Base-by-base conservation (phyloP, 1,284 basidiomycete species). In the Cryptococcus sp. region DNA sequence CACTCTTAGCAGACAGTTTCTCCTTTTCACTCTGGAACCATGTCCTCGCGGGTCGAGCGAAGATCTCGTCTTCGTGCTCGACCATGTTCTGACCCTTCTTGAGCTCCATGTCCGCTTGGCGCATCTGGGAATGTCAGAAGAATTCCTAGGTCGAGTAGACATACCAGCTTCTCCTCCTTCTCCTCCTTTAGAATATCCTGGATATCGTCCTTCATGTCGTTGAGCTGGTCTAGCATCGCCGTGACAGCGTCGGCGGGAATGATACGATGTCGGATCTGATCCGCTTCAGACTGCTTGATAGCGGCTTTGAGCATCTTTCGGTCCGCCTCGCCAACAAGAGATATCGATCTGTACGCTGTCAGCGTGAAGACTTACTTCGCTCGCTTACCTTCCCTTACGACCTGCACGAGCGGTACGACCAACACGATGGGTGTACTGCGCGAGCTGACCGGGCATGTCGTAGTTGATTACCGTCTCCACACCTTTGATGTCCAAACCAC, bases 401-500 rank as follows among this genome's bases (percentile, higher is more conserved):
- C 95, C 94, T 3, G 95, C 95, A 78, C 95, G 88, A 20, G 95
- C 95, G 40, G 95, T 99, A 77, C 95, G 86, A 68, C 95, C 95
- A 23, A 98, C 94, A 60, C 95, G 89, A 78, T 99, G 95, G 40
- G 97, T 83, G 80, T 99, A 99, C 71, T 94, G 92, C 13, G 92
- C 87, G 44, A 97, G 83, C 72, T 95, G 91, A 19, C 86, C 85
- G 3, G 95, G 94, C 94, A 98, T 96, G 78, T 98, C 94, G 75
- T 93, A 97, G 78, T 98, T 98, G 75, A 97, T 92, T 57, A 98
- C 92, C 0, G 92, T 94, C 73, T 96, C 90, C n/a, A 97, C 89
- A 19, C 93, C 94, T 71, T 94, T 95, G 81, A 98, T 97, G 80
- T 98, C 94, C 35, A 98, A 83, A 79, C 94, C 94, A 68, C 94